These are phyloP conservation scores for Aspergillus proliferans DNA, from an alignment of 2,329 filamentous ascomycete species.

Conservation along the genomic window DNA sequence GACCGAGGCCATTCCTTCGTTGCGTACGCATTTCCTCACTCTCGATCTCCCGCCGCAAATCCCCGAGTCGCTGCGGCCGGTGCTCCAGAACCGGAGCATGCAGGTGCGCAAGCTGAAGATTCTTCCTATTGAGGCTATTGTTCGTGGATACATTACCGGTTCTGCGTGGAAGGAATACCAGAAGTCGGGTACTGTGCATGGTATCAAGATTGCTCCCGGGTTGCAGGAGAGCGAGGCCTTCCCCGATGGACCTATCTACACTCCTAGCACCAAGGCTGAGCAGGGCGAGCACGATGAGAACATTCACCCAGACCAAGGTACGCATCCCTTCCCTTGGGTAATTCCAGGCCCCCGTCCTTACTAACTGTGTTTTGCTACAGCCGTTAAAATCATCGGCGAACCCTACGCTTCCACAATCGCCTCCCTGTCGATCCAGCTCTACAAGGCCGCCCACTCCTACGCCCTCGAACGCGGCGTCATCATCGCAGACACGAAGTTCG, in stretches of 20 bases:
- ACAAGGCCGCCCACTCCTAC: constrained; percentile 46
- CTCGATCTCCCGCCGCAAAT: constrained; percentile 50
- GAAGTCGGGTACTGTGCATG: constrained; percentile 70
- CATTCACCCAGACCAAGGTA: constrained; percentile 64
- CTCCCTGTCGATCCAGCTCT: constrained; percentile 58
- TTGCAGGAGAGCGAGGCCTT: constrained; percentile 66
- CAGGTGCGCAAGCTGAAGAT: constrained; percentile 66
- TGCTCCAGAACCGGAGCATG: constrained; percentile 66
- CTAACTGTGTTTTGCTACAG: too few species aligned
- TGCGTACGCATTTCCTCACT: constrained; percentile 59
- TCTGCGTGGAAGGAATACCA: constrained; percentile 77
- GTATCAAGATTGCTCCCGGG: constrained; percentile 61
- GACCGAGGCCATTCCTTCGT: constrained; percentile 47
- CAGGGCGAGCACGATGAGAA: constrained; percentile 77
- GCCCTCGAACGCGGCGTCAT: constrained; percentile 59
- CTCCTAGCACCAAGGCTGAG: constrained; percentile 80
- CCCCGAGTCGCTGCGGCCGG: constrained; percentile 42
- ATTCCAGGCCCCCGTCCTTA: neutral
- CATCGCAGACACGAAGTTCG: constrained; percentile 72
- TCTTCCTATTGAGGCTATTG: constrained; percentile 74
- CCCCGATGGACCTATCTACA: constrained; percentile 62
- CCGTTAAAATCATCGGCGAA: constrained; percentile 57
- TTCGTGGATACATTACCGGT: constrained; percentile 85
- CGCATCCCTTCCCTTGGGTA: constrained; percentile 9
- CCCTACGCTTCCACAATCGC: constrained; percentile 61